These are phyloP conservation scores for Populus davidiana DNA, from an alignment of 345 rosid species.

Conservation along the genomic window DNA sequence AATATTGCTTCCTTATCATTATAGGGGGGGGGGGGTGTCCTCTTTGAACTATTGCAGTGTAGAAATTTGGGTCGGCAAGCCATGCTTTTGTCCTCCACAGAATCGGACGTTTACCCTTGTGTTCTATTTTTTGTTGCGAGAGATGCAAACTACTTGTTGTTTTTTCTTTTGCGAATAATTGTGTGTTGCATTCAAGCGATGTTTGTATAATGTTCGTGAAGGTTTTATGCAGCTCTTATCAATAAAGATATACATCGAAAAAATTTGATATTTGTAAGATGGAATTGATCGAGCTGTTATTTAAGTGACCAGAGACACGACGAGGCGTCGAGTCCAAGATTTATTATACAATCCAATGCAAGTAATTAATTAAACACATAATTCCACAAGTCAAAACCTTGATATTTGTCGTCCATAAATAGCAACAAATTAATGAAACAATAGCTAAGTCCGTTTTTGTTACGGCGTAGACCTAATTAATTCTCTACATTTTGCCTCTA, in stretches of 20 bases:
- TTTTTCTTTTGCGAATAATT: too few species aligned
- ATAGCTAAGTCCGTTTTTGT: conserved; percentile 12
- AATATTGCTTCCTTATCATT: not conserved
- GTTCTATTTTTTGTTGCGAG: not conserved
- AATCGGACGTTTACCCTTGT: not conserved
- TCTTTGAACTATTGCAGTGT: not conserved
- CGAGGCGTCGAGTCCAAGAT: not conserved
- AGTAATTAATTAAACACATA: conserved; percentile 1
- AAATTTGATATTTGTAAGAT: not conserved
- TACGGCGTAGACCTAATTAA: conserved; percentile 15
- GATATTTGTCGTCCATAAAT: conserved; percentile 14
- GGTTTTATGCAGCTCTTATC: not conserved
- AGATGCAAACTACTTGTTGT: not conserved
- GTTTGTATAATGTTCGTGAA: not conserved
- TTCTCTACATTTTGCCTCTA: not conserved
- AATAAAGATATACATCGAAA: too few species aligned
- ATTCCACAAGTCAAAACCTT: conserved; percentile 32
- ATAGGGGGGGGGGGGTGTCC: too few species aligned
- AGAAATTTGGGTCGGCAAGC: not conserved
- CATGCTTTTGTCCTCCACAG: not conserved
- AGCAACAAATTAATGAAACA: not conserved
- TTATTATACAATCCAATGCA: not conserved
- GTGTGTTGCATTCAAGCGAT: not conserved
- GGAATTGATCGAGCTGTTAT: not conserved
- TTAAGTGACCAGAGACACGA: not conserved